Evolutionary conservation across 2,329 filamentous ascomycete genomes (phyloP).

Genomic region (Sporothrix humicola): DNA sequence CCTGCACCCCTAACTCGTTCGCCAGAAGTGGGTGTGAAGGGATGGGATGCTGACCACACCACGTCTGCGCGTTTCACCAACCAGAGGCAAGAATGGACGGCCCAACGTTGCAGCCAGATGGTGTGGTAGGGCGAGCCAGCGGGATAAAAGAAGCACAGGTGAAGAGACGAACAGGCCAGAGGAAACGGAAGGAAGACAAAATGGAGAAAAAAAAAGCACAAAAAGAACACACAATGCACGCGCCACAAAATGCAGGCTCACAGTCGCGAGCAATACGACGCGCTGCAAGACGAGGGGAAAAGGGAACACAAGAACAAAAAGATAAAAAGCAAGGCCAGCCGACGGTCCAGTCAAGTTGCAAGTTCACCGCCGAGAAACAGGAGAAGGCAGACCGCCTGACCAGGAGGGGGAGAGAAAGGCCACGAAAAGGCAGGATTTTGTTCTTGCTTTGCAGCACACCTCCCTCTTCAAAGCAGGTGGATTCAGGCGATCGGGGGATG

Average conservation of each 20-base stretch:
- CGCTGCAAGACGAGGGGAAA: conserved; percentile 3
- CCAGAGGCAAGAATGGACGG: conserved; percentile 23
- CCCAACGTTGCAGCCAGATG: conserved; percentile 24
- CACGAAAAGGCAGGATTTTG: background rate
- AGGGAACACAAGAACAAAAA: background rate
- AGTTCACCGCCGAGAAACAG: background rate
- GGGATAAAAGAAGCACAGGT: conserved; percentile 8
- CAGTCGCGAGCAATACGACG: conserved; percentile 6
- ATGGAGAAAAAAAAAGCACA: background rate
- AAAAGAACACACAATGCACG: background rate
- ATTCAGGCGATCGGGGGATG: background rate
- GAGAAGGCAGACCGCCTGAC: background rate
- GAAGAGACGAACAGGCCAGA: background rate
- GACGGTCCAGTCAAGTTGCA: conserved; percentile 10
- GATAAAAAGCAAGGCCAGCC: background rate
- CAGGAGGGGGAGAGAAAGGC: background rate
- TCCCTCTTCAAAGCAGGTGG: background rate
- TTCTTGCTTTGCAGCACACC: background rate
- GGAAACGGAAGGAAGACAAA: conserved; percentile 11
- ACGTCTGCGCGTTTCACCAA: conserved; percentile 28
- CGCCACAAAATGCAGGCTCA: conserved; percentile 6
- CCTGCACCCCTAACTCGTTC: conserved; percentile 2
- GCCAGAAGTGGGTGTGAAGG: conserved; percentile 30
- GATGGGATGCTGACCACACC: conserved; percentile 35
- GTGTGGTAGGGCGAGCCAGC: conserved; percentile 22